Evolutionary conservation across 192 early-diverging fungal genomes (phyloP), one percentile per base, ranked within the genome.

Genomic region (Funneliformis mosseae): DNA sequence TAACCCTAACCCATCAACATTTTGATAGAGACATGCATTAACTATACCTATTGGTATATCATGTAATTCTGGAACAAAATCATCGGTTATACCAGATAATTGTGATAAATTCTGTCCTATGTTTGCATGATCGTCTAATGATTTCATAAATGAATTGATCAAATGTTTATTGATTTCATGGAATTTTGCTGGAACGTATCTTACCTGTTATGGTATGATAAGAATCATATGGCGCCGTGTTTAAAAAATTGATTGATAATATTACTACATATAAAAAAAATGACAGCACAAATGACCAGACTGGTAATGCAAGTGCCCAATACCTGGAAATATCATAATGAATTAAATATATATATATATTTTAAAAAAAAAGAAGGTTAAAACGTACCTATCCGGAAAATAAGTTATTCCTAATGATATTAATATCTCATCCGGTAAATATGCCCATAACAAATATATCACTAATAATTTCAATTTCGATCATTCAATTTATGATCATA

Each of bases 221-320:
- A 0, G 93, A 94, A 83, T 92, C 89, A 25, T 96, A 88, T 27
- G 92, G 85, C 3, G 90, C 88, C 5, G 96, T 96, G 74, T 92
- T 92, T 75, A 91, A 90, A 78, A 97, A 84, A 82, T 94, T 96
- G 42, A 90, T 88, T 23, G 91, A 92, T 76, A 94, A 90, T 83
- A 93, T 96, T 72, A 93, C 90, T 21, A 93, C 73, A 63, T 91
- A 90, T 23, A 92, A 91, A 75, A 95, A 96, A 21, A 90, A 90
- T 1, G 96, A 89, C 10, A 92, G 85, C 1, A 91, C 91, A 78
- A 94, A 84, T 45, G 93, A 81, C 91, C 92, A 96, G 5, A 94
- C 87, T 9, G 96, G 96, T 63, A 96, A 80, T 3, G 91, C 92
- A 48, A 95, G 83, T 10, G 94, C 93, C 95, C 95, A 96, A 80